Evolutionary conservation across 2,329 filamentous ascomycete genomes (phyloP), one percentile per base, ranked within the genome.

Genomic region (Claviceps citrina): DNA sequence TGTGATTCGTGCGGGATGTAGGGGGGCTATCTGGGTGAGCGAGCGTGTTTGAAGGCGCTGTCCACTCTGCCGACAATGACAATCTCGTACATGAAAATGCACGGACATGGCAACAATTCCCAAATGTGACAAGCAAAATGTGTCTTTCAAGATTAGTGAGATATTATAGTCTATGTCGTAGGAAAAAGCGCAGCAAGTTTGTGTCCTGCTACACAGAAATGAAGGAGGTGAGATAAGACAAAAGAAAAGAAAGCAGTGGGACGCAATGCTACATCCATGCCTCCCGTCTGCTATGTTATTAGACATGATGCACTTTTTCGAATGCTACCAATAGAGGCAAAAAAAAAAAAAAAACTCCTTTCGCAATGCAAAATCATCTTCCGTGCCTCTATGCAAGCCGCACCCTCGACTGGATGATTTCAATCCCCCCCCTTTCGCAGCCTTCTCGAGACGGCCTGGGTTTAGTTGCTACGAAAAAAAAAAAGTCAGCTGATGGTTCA

Each of bases 1-100:
- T 33, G 71, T 87, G 7, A 95, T 98, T 51, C 71, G 87, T 40
- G 75, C 82, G n/a, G 91, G 91, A 1, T 98, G 91, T 60, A 73
- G 83, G 46, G 81, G 84, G 0, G 91, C 91, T 0, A 98, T 98
- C 46, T 94, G 85, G 81, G 76, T 93, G 36, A 93, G 77, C 55
- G 83, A 89, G 64, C 72, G 70, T 48, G 71, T 83, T 41, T 84
- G 59, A 58, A 10, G n/a, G 15, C 16, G 15, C 12, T 7, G 8
- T 16, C n/a, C 15, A 3, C 3, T 16, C 19, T 19, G 3, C 8
- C 8, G 33, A 15, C 5, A 35, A 15, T 6, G 12, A 18, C 10
- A n/a, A n/a, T n/a, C n/a, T n/a, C n/a, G n/a, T n/a, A n/a, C n/a
- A n/a, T n/a, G n/a, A n/a, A n/a, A n/a, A n/a, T n/a, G n/a, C n/a